Evolutionary conservation across 495 filamentous ascomycete species (phyloP).

Genomic region (Friedmanniomyces simplex): DNA sequence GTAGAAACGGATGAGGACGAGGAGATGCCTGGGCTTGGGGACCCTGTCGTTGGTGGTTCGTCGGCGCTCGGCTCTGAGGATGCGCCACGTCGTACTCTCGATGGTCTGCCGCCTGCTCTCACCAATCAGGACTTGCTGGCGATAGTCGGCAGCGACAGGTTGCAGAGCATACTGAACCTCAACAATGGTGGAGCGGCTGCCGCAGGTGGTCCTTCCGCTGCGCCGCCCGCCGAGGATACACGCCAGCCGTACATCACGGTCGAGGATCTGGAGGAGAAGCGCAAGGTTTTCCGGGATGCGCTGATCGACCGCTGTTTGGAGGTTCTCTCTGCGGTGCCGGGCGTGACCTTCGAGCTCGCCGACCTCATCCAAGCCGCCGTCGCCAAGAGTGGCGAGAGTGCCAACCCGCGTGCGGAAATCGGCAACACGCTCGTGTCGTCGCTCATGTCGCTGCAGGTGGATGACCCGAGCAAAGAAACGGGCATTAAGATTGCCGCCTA

Average conservation of each 20-base stretch:
- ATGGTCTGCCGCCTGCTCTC: background rate
- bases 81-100: background rate
- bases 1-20: constrained; percentile 2
- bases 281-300: constrained; percentile 58
- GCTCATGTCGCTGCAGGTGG: constrained; percentile 68
- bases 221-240: constrained; percentile 4
- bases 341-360: constrained; percentile 82
- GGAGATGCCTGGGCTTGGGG: background rate
- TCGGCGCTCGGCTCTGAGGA: background rate
- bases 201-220: background rate
- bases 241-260: constrained; percentile 42
- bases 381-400: constrained; percentile 54
- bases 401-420: constrained; percentile 59
- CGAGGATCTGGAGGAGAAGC: constrained; percentile 74
- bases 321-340: constrained; percentile 74
- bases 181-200: background rate
- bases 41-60: background rate
- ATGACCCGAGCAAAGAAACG: constrained; percentile 56
- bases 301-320: constrained; percentile 85
- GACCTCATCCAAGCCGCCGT: constrained; percentile 74
- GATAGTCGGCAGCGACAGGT: constrained; percentile 5
- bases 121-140: constrained; percentile 4
- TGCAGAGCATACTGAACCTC: background rate
- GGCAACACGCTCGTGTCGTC: constrained; percentile 76
- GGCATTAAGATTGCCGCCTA: constrained; percentile 87